Evolutionary conservation across 164 flowering plant genomes (phyloP).

Genomic region (Stephania cephalantha): DNA sequence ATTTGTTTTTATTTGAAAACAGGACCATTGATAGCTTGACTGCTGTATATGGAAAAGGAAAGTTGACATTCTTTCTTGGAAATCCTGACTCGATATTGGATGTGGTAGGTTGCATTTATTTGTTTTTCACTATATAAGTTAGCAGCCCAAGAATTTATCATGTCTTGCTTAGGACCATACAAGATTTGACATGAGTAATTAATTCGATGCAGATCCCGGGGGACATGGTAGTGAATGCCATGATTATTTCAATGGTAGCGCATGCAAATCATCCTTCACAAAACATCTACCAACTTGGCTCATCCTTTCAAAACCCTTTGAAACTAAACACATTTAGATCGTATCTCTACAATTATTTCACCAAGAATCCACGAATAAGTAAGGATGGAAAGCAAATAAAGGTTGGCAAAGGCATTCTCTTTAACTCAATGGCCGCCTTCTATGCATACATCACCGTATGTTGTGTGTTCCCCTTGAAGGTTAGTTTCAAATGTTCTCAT

Average conservation of each 20-base stretch:
- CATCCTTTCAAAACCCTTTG: slow-evolving; percentile 49
- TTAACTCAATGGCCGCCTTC: slow-evolving; percentile 40
- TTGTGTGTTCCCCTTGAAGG: slow-evolving; percentile 54
- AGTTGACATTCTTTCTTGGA: slow-evolving; percentile 49
- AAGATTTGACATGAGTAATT: no score
- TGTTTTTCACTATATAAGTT: no score
- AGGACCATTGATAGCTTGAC: slow-evolving; percentile 65
- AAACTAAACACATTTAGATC: slow-evolving; percentile 17
- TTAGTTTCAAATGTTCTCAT: slow-evolving; percentile 5
- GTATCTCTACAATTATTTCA: slow-evolving; percentile 32
- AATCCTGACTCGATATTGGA: slow-evolving; percentile 37
- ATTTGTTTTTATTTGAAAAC: slow-evolving; percentile 1
- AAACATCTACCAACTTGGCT: slow-evolving; percentile 56
- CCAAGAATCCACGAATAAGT: slow-evolving; percentile 39
- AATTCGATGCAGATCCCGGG: slow-evolving; percentile 60
- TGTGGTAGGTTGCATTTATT: slow-evolving; percentile 32
- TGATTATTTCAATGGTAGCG: slow-evolving; percentile 46
- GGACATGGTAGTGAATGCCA: slow-evolving; percentile 82
- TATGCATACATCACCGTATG: slow-evolving; percentile 43
- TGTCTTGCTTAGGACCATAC: no score
- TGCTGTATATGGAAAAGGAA: slow-evolving; percentile 65
- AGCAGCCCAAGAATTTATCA: no score
- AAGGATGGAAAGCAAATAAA: slow-evolving; percentile 49
- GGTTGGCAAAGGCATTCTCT: slow-evolving; percentile 26
- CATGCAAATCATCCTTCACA: slow-evolving; percentile 32